A percentile compares a stretch with the other conserved stretches of the same genome.
Evolutionary conservation across 1,284 basidiomycete species (phyloP).

Genomic region (Melampsora americana): DNA sequence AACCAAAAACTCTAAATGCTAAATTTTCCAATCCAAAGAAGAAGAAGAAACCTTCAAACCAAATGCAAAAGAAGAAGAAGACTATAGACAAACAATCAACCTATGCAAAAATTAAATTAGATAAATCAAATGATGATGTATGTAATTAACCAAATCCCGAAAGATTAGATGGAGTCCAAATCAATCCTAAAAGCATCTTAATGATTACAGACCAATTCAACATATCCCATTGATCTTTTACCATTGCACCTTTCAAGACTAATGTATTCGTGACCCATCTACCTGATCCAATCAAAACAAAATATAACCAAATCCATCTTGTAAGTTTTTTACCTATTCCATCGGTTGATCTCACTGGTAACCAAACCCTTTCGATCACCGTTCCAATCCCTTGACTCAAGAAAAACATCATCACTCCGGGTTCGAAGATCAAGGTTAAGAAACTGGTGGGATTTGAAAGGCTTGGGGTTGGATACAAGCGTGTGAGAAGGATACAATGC

Average conservation of each 20-base stretch:
- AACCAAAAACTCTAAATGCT: no score
- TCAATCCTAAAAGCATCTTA: slow-evolving; percentile 21
- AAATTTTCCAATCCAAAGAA: no score
- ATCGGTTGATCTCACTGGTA: not conserved
- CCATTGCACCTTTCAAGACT: slow-evolving; percentile 19
- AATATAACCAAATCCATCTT: slow-evolving; percentile 9
- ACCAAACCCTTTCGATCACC: slow-evolving; percentile 12
- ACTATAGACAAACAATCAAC: no score
- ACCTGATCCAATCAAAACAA: slow-evolving; percentile 18
- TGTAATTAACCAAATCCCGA: no score
- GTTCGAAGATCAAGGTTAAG: slow-evolving; percentile 34
- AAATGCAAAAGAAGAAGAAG: no score
- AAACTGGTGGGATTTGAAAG: not conserved
- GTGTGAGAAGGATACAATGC: slow-evolving; percentile 13
- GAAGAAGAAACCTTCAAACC: no score
- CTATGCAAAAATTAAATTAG: no score
- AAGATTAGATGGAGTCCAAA: no score
- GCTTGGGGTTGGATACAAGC: slow-evolving; percentile 29
- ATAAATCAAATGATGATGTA: no score
- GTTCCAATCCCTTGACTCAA: slow-evolving; percentile 26
- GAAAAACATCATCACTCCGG: slow-evolving; percentile 29
- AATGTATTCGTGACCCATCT: slow-evolving; percentile 31
- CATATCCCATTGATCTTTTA: slow-evolving; percentile 21
- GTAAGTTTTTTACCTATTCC: slow-evolving; percentile 10
- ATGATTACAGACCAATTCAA: slow-evolving; percentile 10